Base-by-base conservation (phyloP, 176 grass and related monocot species). In the Eragrostis nindensis region DNA sequence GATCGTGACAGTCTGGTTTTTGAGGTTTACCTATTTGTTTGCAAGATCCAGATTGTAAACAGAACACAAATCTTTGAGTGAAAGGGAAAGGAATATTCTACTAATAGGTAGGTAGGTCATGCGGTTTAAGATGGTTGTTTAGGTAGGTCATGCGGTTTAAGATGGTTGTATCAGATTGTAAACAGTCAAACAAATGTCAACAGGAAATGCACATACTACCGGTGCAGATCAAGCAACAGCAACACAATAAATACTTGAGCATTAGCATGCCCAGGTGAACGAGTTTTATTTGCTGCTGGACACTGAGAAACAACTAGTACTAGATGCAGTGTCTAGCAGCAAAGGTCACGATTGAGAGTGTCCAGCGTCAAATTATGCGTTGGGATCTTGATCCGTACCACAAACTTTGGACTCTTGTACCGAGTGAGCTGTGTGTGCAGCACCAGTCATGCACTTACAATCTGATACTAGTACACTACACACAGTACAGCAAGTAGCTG, bases 141-240 rank as follows among this genome's bases (percentile, higher is more conserved):
- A 76, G 71, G 70, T 76, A 65, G 64, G 71, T 32, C 47, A 43
- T 68, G 60, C 42, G 53, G 24, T 66, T 88, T 85, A 56, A 49
- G n/a, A 71, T 54, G 54, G 71, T 71, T 12, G 87, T 77, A n/a
- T 76, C 66, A 76, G 71, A n/a, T n/a, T n/a, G 70, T 76, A 65
- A 55, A 43, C 44, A 62, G 44, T 62, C 61, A 41, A 8, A 45
- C 46, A 75, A 70, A 55, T 24, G 50, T 60, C 68, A 41, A 40
- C 61, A 19, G 45, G 19, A 75, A 38, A 81, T 68, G 40, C 65
- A 77, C 5, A 7, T 26, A n/a, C n/a, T n/a, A n/a, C n/a, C 72
- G 49, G 53, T 78, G 27, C 45, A 66, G 60, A 68, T 80, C n/a
- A 27, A 57, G 64, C 65, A 69, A 69, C 36, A 54, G 46, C 30